Base-by-base conservation (phyloP, 805 yeast species). In the Ogataea saltuana region DNA sequence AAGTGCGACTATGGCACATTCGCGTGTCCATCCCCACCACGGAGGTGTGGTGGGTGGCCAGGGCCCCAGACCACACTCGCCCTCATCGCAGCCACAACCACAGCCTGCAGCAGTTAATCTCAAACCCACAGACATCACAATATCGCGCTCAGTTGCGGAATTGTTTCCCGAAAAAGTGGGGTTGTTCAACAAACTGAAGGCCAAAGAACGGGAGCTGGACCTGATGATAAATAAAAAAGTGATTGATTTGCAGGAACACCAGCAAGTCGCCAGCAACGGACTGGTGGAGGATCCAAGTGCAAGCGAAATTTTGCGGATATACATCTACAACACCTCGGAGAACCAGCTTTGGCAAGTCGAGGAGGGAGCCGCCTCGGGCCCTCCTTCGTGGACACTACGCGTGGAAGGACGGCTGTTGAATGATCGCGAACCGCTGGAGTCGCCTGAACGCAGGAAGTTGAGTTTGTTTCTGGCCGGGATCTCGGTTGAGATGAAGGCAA, bases 291-390 rank as follows among this genome's bases (percentile, higher is more conserved):
- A 59, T 58, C 34, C 68, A 46, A 56, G 60, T 53, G 77, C 76
- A 49, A 79, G 79, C 27, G 83, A 85, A 41, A 72, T 75, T 11
- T 72, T 93, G 54, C 78, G 98, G 44, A 76, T 93, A 13, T 91
- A 82, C 59, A 72, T 93, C 15, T 88, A 90, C 56, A 88, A 87
- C 60, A 83, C 88, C 4, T 71, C 85, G 22, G 86, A 83, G 48
- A 86, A 87, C 61, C 98, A 91, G 67, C 87, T 91, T 33, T 93
- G 98, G 98, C 91, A 85, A 60, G 49, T 39, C 15, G 48, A 46
- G 15, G 51, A 45, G 15, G 46, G 41, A 42, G 39, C 60, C 45
- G 33, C 56, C 44, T 33, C 33, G 13, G 44, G 27, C 25, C 59
- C 54, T 3, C 75, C 87, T 3, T 61, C 78, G 1, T 91, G 97